Conservation (phyloP, 108 stramenopile species). For the Tribonema minus region DNA sequence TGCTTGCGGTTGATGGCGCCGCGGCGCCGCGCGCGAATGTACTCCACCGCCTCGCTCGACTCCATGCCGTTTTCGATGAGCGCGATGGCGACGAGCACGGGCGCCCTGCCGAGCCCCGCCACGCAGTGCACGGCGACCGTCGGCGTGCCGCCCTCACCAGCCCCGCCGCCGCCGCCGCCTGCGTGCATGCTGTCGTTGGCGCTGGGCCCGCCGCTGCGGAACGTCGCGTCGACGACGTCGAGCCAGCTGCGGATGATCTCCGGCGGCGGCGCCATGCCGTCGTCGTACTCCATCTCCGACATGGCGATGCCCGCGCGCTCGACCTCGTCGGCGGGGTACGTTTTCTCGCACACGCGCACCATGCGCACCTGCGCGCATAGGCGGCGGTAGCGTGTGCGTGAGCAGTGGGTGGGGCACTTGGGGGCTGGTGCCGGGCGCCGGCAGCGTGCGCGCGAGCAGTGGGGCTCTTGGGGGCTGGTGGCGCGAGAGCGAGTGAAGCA, state of each 20-base stretch:
- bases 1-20: conserved; percentile 95
- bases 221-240: conserved; percentile 72
- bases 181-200: too few species aligned
- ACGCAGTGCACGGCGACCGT: conserved; percentile 97
- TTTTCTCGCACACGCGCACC: conserved; percentile 87
- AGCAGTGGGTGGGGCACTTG: too few species aligned
- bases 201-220: too few species aligned
- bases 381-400: too few species aligned
- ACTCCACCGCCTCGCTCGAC: conserved; percentile 81
- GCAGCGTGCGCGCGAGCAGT: too few species aligned
- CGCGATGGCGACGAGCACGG: conserved; percentile 93
- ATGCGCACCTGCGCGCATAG: too few species aligned
- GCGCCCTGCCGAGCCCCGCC: conserved; percentile 92
- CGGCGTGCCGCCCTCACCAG: conserved; percentile 41
- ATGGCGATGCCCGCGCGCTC: conserved; percentile 74
- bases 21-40: conserved; percentile 77
- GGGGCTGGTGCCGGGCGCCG: too few species aligned
- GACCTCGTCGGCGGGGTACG: conserved; percentile 72
- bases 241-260: conserved; percentile 80
- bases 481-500: too few species aligned
- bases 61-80: conserved; percentile 89
- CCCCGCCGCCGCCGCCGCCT: background rate
- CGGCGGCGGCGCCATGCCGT: conserved; percentile 73
- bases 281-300: conserved; percentile 89
- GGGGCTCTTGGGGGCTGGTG: too few species aligned